Percentiles rank a stretch among this genome's conserved stretches.
Conservation (phyloP, 129 eudicot genomes). For the Flaveria sonorensis region DNA sequence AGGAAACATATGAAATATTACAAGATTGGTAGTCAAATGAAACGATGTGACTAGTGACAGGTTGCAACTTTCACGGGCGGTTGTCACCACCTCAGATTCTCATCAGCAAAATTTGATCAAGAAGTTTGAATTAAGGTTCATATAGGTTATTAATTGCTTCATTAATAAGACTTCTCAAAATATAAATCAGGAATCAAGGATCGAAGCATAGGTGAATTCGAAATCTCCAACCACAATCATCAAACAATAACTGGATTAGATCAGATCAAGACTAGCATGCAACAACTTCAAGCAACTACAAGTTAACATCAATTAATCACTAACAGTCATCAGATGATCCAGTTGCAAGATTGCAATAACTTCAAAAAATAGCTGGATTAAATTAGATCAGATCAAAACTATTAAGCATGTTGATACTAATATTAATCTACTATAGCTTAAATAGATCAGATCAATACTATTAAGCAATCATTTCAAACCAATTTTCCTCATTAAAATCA, state of each 20-base stretch:
- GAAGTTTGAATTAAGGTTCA: slow-evolving; percentile 7
- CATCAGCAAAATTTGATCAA: not conserved
- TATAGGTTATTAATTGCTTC: not conserved
- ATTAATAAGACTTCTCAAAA: not conserved
- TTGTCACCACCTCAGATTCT: not conserved
- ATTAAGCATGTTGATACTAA: too few relatives aligned
- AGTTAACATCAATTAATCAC: not conserved
- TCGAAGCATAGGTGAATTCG: not conserved
- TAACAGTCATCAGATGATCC: slow-evolving; percentile 7
- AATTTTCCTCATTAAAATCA: not conserved
- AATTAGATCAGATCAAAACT: not conserved
- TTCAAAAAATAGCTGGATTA: too few relatives aligned
- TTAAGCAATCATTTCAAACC: not conserved
- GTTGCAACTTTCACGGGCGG: not conserved
- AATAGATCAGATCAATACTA: slow-evolving; percentile 4
- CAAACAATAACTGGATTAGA: not conserved
- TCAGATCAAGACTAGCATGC: slow-evolving; percentile 14
- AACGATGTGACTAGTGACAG: not conserved
- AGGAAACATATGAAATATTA: not conserved
- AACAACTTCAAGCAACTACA: not conserved
- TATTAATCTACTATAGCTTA: not conserved
- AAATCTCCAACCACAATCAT: not conserved
- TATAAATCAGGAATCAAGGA: not conserved
- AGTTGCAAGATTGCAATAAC: not conserved
- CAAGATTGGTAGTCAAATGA: not conserved